Base-by-base conservation (phyloP, 2,329 filamentous ascomycete species). In the Daldinia sp. region DNA sequence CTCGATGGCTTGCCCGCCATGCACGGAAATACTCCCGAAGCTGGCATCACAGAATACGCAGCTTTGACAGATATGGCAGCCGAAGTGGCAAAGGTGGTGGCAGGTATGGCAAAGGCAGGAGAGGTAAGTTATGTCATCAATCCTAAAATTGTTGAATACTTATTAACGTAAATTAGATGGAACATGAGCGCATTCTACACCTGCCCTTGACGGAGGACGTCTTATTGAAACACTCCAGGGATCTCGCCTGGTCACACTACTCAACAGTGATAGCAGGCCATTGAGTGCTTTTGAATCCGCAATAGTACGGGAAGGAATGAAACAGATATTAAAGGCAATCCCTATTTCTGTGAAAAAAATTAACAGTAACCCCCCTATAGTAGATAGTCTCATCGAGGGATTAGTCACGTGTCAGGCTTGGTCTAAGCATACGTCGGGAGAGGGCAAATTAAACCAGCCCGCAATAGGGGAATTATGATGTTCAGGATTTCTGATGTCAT, bases 1-100 rank as follows among this genome's bases (percentile, higher is more conserved):
- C 74, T 87, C 49, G 77, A 81, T 25, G 84, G 85, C 30, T 76
- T 89, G 29, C 83, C 83, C 25, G 82, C 82, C 25, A 83, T 88
- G 77, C 81, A 82, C 61, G 83, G 73, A 23, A 76, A 76, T 56
- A 71, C 72, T 5, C 74, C 74, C 6, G 72, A 75, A 25, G 74
- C 74, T 30, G 67, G 73, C 5, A 69, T 75, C 17, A 63, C 62
- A 29, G 74, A 76, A 58, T 76, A 75, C 50, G 74, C 74, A 13
- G 74, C 74, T 37, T 62, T 76, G 37, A 75, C 74, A 4, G 74
- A 76, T 6, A 76, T 76, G 74, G 73, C 73, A 30, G 72, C 72
- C 4, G 73, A 75, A 54, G 72, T 76, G 10, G 73, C 74, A 6
- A 74, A 72, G 60, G 71, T 74, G 63, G 73, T 76, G 7, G 66